These are phyloP conservation scores for Glomus cerebriforme DNA, from an alignment of 192 early-diverging fungal species.

Conservation along the genomic window DNA sequence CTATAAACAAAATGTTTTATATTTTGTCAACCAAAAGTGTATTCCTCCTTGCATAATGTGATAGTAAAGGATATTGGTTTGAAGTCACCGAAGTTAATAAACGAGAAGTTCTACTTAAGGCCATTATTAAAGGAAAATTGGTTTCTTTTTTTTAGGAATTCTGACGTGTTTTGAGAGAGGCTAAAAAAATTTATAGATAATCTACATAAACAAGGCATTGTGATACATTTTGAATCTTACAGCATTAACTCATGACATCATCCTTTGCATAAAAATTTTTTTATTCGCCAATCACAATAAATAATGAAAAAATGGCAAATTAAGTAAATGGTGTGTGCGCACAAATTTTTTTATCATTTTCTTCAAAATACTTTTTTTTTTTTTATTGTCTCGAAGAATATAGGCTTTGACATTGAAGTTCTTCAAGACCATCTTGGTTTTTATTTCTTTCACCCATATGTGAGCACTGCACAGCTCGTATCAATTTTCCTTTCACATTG, in stretches of 20 bases:
- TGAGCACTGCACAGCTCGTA: neutral
- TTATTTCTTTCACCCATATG: constrained; percentile 5
- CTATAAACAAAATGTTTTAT: neutral
- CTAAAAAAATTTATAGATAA: too few relatives aligned
- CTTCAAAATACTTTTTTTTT: neutral
- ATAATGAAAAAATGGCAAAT: too few relatives aligned
- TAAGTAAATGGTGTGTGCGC: too few relatives aligned
- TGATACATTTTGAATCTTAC: too few relatives aligned
- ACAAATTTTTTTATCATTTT: too few relatives aligned
- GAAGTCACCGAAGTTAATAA: neutral
- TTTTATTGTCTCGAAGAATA: neutral
- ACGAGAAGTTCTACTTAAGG: neutral
- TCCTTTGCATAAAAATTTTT: too few relatives aligned
- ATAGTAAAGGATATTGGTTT: neutral
- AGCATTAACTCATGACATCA: too few relatives aligned
- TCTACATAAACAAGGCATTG: too few relatives aligned
- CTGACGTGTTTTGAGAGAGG: too few relatives aligned
- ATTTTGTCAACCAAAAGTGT: neutral
- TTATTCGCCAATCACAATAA: too few relatives aligned
- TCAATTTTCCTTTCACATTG: neutral
- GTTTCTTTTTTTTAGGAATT: too few relatives aligned
- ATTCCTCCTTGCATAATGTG: neutral
- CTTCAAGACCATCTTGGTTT: neutral
- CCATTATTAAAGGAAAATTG: too few relatives aligned
- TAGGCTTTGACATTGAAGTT: neutral